These are phyloP conservation scores for Botrytis fabae DNA, from an alignment of 2,329 filamentous ascomycete genomes.

Conservation along the genomic window DNA sequence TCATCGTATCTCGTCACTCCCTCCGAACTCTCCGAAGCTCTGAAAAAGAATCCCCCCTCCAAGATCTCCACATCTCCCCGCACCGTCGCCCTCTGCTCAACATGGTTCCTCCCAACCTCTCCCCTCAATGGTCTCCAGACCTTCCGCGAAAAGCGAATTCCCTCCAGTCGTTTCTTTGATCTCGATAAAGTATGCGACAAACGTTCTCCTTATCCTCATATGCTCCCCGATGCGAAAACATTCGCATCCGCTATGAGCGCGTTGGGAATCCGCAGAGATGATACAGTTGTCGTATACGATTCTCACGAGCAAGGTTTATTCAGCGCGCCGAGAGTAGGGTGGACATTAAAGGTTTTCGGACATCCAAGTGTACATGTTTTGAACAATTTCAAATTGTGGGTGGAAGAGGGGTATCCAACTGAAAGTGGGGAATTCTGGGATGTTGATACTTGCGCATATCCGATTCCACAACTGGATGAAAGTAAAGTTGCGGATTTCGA, in stretches of 20 bases:
- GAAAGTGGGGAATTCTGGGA: conserved; percentile 76
- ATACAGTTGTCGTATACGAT: conserved; percentile 93
- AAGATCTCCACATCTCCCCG: conserved; percentile 79
- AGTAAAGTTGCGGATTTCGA: conserved; percentile 77
- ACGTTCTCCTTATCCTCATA: conserved; percentile 88
- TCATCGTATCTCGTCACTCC: conserved; percentile 79
- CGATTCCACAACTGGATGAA: conserved; percentile 58
- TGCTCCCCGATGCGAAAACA: conserved; percentile 79
- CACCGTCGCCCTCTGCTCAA: conserved; percentile 84
- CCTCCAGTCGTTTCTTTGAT: conserved; percentile 92
- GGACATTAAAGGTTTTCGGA: conserved; percentile 89
- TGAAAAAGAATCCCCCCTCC: conserved; percentile 78
- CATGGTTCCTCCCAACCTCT: conserved; percentile 97
- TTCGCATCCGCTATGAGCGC: conserved; percentile 89
- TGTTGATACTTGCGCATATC: conserved; percentile 64
- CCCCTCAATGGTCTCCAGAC: conserved; percentile 76
- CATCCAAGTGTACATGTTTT: conserved; percentile 85
- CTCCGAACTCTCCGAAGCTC: conserved; percentile 74
- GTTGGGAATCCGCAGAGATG: conserved; percentile 82
- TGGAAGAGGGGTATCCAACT: conserved; percentile 76
- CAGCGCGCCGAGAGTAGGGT: conserved; percentile 87
- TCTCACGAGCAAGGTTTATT: conserved; percentile 89
- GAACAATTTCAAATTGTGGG: conserved; percentile 96
- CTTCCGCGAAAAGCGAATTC: conserved; percentile 82
- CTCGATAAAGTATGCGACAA: conserved; percentile 88